Evolutionary conservation across 495 filamentous ascomycete genomes (phyloP), one percentile per base, ranked within the genome.

Genomic region (Penicillium cataractarum): DNA sequence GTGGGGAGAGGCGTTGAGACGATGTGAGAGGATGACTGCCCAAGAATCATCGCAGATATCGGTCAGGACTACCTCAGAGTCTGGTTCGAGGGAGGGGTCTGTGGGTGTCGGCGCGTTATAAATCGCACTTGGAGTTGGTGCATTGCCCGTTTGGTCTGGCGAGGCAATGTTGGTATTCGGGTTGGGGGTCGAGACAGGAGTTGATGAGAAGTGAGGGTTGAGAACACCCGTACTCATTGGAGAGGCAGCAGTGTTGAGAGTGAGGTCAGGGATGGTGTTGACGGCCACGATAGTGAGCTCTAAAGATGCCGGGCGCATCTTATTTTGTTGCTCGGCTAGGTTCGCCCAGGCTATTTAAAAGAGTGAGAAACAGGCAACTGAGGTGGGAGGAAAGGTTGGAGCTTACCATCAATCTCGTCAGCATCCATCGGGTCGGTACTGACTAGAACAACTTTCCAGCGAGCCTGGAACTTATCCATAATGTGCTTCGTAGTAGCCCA

Each of bases 401-500:
- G 31, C 67, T 65, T 73, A 83, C 82, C 70, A 22, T 93, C 89
- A 37, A 89, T 73, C 72, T 97, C 94, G n/a, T 90, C 85, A 39
- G 82, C 78, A 31, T 90, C 85, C 78, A 96, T 89, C 12, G 83
- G 79, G 7, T 88, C 88, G 26, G 87, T 87, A 72, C 89, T 90
- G 13, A 88, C 88, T 56, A 99, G 76, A 55, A 92, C 85, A 10
- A 98, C 72, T 37, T 89, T 87, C 93, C 94, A 97, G 15, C 87
- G 84, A 9, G 92, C 86, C 64, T 87, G 89, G 60, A 83, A 82
- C 10, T 76, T 78, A 2, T 89, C 84, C 46, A 97, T 84, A 24
- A 97, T 86, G 52, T 90, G 90, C 26, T 87, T 81, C 0, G 93
- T 97, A 22, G 89, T 89, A 33, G 86, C 84, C 93, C 93, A 97